These are phyloP conservation scores for Passalora sequoiae DNA, from an alignment of 2,329 filamentous ascomycete genomes.

Conservation along the genomic window DNA sequence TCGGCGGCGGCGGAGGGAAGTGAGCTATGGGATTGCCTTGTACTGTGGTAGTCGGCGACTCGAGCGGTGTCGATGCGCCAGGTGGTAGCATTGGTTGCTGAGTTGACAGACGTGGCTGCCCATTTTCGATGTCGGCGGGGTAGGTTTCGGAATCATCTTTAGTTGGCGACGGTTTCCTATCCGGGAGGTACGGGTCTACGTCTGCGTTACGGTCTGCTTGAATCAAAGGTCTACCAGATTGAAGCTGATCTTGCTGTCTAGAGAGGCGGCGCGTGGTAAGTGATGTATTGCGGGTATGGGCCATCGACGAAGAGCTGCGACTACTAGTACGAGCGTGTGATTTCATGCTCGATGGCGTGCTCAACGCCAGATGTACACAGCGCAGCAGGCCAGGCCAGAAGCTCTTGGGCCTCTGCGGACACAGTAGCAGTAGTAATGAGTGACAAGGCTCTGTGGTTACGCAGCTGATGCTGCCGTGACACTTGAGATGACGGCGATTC, in stretches of 20 bases:
- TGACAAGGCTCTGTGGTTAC: too few relatives aligned
- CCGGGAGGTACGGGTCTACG: slow-evolving; percentile 5
- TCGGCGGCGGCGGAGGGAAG: slow-evolving; percentile 27
- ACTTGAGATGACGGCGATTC: too few relatives aligned
- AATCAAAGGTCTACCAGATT: background rate
- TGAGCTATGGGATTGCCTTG: slow-evolving; percentile 15
- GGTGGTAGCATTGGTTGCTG: slow-evolving; percentile 15
- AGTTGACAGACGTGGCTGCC: slow-evolving; percentile 9
- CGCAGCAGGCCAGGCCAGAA: background rate
- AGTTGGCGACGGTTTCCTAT: slow-evolving; percentile 1
- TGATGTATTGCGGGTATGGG: too few relatives aligned
- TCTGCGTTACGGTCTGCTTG: background rate
- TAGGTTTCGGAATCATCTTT: slow-evolving; percentile 7
- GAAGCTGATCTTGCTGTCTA: background rate
- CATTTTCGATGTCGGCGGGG: slow-evolving; percentile 22
- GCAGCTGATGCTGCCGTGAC: too few relatives aligned
- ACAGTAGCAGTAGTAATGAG: too few relatives aligned
- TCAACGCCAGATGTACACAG: background rate
- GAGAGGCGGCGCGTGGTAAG: background rate
- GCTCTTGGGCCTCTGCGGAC: too few relatives aligned
- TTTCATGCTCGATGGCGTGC: slow-evolving; percentile 7
- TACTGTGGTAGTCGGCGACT: slow-evolving; percentile 7
- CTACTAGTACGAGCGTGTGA: slow-evolving; percentile 4
- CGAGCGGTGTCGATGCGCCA: slow-evolving; percentile 19
- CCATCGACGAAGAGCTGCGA: too few relatives aligned